Evolutionary conservation across 1,284 basidiomycete genomes (phyloP), one percentile per base, ranked within the genome.

Genomic region (Trichosporon sp.): DNA sequence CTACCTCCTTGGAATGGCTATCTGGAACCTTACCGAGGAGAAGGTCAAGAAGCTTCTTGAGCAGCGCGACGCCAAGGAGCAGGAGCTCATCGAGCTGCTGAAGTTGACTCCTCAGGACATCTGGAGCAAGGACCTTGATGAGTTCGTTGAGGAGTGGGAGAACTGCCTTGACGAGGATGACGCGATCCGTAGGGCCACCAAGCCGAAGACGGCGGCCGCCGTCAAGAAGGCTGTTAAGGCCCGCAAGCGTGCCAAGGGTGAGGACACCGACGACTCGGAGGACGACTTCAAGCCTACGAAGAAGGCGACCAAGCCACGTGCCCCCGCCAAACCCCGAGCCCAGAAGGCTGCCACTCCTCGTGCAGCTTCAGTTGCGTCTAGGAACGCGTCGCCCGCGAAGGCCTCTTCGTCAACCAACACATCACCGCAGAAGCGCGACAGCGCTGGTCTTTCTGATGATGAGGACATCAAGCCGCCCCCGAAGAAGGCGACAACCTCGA

Each of bases 1-100:
- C 81, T 99, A 99, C 84, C 84, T 99, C 70, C 85, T 99, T 70
- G 89, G 92, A 31, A 99, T 99, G 96, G 85, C 92, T 5, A 95
- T 99, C 80, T 95, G 89, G 86, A 98, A 90, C 83, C 86, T 99
- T 84, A 99, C 97, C 1, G 89, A 88, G 75, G 96, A 99, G 84
- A 96, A 92, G 89, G 94, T 98, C 72, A 91, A 91, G 69, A 94
- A 89, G 85, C 87, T 99, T 7, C 85, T 89, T 34, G 87, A 88
- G 74, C 92, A 95, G 86, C 90, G 91, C 2, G 88, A 88, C 62
- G 88, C 88, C 69, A 97, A 96, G 83, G 93, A 98, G 83, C 78
- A 82, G 2, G 95, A 98, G 81, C 86, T 99, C 51, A 86, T 94
- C 38, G 85, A 83, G 8, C 86, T 99, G 51, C 89, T 98, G 44